A percentile compares a stretch with the other conserved stretches of the same genome.
These are phyloP conservation scores for Cudoniella acicularis DNA, from an alignment of 495 filamentous ascomycete species.

Conservation along the genomic window DNA sequence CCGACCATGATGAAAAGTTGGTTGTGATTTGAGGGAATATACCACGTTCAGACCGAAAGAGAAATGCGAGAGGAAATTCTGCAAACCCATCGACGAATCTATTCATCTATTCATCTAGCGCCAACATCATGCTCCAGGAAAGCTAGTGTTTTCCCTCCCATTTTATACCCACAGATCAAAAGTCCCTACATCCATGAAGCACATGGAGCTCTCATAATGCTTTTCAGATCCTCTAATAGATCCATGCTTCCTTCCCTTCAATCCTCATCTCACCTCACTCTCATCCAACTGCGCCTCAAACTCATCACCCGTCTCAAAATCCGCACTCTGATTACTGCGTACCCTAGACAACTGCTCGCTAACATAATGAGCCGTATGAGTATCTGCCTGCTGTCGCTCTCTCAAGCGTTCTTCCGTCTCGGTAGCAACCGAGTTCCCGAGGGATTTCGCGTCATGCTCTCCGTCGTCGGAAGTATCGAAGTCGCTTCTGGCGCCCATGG, in stretches of 20 bases:
- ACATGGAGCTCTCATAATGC: too few species aligned
- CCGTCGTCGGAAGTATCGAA: constrained; percentile 53
- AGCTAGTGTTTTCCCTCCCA: too few species aligned
- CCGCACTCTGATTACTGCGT: constrained; percentile 46
- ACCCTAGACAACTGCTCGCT: constrained; percentile 64
- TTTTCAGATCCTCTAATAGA: too few species aligned
- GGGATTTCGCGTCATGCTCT: constrained; percentile 32
- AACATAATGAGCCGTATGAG: constrained; percentile 68
- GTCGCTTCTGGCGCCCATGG: constrained; percentile 84
- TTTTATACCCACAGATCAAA: too few species aligned
- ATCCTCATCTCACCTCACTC: not conserved
- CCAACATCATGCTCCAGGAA: too few species aligned
- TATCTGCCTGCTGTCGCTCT: constrained; percentile 52
- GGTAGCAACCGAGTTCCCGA: constrained; percentile 23
- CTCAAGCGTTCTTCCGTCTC: constrained; percentile 33
- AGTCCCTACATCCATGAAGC: too few species aligned
- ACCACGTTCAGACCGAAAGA: too few species aligned
- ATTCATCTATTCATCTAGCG: constrained; percentile 13
- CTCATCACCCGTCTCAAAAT: constrained; percentile 54
- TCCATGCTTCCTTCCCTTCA: not conserved
- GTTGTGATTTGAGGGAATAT: too few species aligned
- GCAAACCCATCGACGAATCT: not conserved
- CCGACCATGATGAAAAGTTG: too few species aligned
- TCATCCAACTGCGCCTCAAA: constrained; percentile 51
- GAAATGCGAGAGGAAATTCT: too few species aligned